Base-by-base conservation (phyloP, 441 rosid genomes). In the Pelargonium cotyledonis region DNA sequence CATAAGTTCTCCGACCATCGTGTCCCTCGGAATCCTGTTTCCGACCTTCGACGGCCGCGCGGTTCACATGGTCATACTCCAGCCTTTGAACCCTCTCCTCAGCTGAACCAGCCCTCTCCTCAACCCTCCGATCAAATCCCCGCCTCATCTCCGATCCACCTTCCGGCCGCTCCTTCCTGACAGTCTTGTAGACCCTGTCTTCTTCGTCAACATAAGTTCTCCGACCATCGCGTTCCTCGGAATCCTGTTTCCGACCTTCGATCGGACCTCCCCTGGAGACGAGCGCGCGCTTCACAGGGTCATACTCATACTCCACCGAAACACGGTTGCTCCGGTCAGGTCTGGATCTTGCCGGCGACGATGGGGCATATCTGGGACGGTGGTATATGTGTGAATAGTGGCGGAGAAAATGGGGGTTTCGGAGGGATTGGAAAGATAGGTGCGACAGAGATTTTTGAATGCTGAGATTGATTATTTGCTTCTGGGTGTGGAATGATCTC, bases 251-350 rank as follows among this genome's bases (percentile, higher is more conserved):
- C n/a, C 16, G 58, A 53, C 57, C 57, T 49, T 53, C 31, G 11
- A 16, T 43, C 2, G 38, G 29, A 65, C 65, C 62, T 58, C 29
- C 23, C 21, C 1, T 23, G 2, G 63, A 26, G 1, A 1, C 65
- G 2, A 53, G 15, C 66, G 76, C 66, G 44, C 76, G 74, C 3
- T 71, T 21, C 35, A 72, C 67, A 1, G 80, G 77, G 63, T 80
- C 76, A 63, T 74, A 80, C 16, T 70, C 19, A n/a, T n/a, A n/a
- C n/a, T n/a, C n/a, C 58, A 76, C 76, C 77, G 76, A 79, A 63
- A 26, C 72, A 8, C 69, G 73, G 65, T 72, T 41, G 63, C 51
- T n/a, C 38, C 40, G 41, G 66, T n/a, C 12, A 58, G 41, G 38
- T 55, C 21, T 46, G 68, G 21, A 43, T 31, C 29, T 26, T 2